Base-by-base conservation (phyloP, 441 rosid species). In the Monsonia emarginata region DNA sequence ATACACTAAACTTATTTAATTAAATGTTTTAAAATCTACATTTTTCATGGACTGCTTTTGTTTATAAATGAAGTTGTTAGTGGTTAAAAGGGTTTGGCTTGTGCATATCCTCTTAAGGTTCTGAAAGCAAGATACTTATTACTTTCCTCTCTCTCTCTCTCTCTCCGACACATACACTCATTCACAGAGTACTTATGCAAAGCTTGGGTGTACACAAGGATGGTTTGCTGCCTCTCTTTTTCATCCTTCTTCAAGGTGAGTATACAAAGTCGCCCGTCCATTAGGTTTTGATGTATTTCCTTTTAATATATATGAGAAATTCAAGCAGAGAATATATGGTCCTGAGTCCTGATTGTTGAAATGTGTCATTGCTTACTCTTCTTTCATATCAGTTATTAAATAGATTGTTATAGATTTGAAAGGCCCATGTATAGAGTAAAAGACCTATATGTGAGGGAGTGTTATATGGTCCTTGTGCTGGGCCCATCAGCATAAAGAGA, bases 171-270 rank as follows among this genome's bases (percentile, higher is more conserved):
- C 32, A 1, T 7, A 28, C 9, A 48, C 22, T 28, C 30, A 36
- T 9, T 48, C 0, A 38, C 82, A 93, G 97, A 83, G 86, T 72
- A 86, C 95, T 5, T 92, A 92, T 71, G 81, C 85, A 48, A 93
- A 79, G 86, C 98, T 90, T 77, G 95, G 89, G 63, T 86, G 92
- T 66, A 88, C 96, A 13, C 98, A 90, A 84, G 98, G 96, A 63
- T 90, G 97, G 95, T 90, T 92, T 72, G 77, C 74, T 65, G 85
- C 98, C 69, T 82, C 94, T 69, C 79, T 86, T 63, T 74, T 74
- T 59, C 97, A 92, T 75, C 92, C 87, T 78, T 71, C 88, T 75
- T 75, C 88, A 60, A 65, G 72, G 98, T 89, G 72, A 82, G 85
- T 72, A 16, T 4, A 2, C 3, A 54, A 54, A 54, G 28, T 22